Base-by-base conservation (phyloP, 768 basidiomycete genomes). In the Tricholomella constricta region DNA sequence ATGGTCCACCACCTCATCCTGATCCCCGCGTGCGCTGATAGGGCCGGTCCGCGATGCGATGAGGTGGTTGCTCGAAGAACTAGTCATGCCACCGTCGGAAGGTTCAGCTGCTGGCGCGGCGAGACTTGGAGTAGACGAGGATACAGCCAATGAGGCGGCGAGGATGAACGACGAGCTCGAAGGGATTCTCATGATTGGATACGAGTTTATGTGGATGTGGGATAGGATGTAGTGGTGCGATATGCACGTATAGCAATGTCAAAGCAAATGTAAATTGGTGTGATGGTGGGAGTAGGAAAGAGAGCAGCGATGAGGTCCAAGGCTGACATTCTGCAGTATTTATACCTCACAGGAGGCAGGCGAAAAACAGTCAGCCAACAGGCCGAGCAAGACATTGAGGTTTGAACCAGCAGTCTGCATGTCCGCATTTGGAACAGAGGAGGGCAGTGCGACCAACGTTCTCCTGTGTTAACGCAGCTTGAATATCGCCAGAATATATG, bases 121-220 rank as follows among this genome's bases (percentile, higher is more conserved):
- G 55, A 78, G 64, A 56, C 65, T 69, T 29, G 76, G 66, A 15
- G 77, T 76, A n/a, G 79, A 79, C 10, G 79, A 76, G 25, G 80
- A 81, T 45, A 80, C 65, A 43, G 78, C 79, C 52, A 82, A 66
- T 15, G 77, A 69, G 34, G 78, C 76, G 40, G 78, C 77, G 43
- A 80, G 60, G 52, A 82, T 55, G 48, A 80, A 48, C 31, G 79
- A 80, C 20, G 78, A 74, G 65, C 77, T 79, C 36, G 78, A 61
- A 37, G 79, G 62, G 50, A 81, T 61, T 61, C 73, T 78, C 78
- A 79, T 82, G 45, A 57, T 68, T 53, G 61, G 32, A 14, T 10
- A 29, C 17, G 35, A 45, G 23, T 43, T 35, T 56, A 27, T n/a
- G 42, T 41, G 42, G 14, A 31, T 53, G 36, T 54, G 40, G 48